Evolutionary conservation across 129 eudicot species (phyloP).

Genomic region (Deinandra increscens): DNA sequence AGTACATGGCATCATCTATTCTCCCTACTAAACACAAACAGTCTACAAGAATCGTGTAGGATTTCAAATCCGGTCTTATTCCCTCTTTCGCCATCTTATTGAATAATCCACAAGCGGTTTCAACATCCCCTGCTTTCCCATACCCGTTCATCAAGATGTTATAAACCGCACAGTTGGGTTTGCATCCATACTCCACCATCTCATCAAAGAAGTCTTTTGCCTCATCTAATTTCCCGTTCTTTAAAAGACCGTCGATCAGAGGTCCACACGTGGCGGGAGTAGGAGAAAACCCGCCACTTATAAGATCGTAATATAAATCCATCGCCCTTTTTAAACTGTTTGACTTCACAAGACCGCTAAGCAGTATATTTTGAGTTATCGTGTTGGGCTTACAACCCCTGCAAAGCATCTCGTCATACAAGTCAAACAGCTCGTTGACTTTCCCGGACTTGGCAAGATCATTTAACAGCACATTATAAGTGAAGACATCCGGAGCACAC

Average conservation of each 20-base stretch:
- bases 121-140: conserved; percentile 84
- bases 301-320: conserved; percentile 73
- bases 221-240: conserved; percentile 57
- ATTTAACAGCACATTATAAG: conserved; percentile 78
- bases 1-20: conserved; percentile 66
- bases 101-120: conserved; percentile 60
- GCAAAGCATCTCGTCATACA: conserved; percentile 73
- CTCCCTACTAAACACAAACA: conserved; percentile 63
- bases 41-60: conserved; percentile 91
- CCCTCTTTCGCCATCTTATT: conserved; percentile 77
- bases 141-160: conserved; percentile 87
- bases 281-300: conserved; percentile 80
- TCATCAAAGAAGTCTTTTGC: conserved; percentile 69
- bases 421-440: conserved; percentile 49
- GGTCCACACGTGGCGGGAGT: conserved; percentile 98
- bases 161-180: conserved; percentile 82
- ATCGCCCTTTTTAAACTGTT: conserved; percentile 64
- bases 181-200: conserved; percentile 79
- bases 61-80: conserved; percentile 80
- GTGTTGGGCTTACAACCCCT: conserved; percentile 68
- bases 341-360: conserved; percentile 80
- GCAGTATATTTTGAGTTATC: conserved; percentile 73
- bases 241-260: conserved; percentile 75
- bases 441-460: conserved; percentile 72
- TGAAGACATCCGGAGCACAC: conserved; percentile 64